These are phyloP conservation scores for Hymenoscyphus repandus DNA, from an alignment of 2,329 filamentous ascomycete genomes.

Conservation along the genomic window DNA sequence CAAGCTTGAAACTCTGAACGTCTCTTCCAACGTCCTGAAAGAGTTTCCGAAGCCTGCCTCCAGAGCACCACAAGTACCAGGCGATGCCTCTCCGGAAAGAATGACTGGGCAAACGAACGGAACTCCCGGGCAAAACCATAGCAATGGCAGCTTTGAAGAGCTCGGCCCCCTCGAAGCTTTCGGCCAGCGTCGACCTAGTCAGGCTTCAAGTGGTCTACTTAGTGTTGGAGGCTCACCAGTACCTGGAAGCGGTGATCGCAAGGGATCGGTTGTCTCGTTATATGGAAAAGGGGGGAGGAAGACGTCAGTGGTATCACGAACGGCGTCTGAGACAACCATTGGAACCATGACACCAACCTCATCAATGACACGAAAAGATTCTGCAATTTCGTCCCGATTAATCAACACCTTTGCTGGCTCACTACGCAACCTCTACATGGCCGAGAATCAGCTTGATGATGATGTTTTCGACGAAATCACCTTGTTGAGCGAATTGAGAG, in stretches of 20 bases:
- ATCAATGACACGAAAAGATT: conserved; percentile 72
- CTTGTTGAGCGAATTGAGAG: conserved; percentile 73
- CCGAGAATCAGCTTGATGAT: conserved; percentile 90
- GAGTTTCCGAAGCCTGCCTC: conserved; percentile 83
- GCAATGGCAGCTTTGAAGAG: conserved; percentile 73
- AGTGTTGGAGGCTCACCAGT: conserved; percentile 72
- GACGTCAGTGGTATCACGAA: conserved; percentile 73
- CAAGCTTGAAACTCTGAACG: conserved; percentile 84
- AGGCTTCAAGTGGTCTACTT: conserved; percentile 70
- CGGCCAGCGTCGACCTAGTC: conserved; percentile 70
- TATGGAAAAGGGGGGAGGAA: conserved; percentile 77
- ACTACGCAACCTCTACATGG: conserved; percentile 76
- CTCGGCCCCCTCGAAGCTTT: conserved; percentile 60
- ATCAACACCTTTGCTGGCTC: conserved; percentile 85
- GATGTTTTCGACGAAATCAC: conserved; percentile 92
- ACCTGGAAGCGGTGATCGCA: conserved; percentile 56
- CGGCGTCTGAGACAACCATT: conserved; percentile 43
- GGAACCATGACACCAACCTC: conserved; percentile 42
- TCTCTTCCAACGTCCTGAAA: conserved; percentile 89
- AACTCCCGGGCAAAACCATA: conserved; percentile 36
- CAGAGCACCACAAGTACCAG: conserved; percentile 57
- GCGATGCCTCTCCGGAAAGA: conserved; percentile 36
- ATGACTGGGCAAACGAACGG: conserved; percentile 11
- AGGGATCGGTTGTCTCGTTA: conserved; percentile 78
- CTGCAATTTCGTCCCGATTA: conserved; percentile 72